Evolutionary conservation across 2,329 filamentous ascomycete species (phyloP).

Genomic region (Aaosphaeria arxii): DNA sequence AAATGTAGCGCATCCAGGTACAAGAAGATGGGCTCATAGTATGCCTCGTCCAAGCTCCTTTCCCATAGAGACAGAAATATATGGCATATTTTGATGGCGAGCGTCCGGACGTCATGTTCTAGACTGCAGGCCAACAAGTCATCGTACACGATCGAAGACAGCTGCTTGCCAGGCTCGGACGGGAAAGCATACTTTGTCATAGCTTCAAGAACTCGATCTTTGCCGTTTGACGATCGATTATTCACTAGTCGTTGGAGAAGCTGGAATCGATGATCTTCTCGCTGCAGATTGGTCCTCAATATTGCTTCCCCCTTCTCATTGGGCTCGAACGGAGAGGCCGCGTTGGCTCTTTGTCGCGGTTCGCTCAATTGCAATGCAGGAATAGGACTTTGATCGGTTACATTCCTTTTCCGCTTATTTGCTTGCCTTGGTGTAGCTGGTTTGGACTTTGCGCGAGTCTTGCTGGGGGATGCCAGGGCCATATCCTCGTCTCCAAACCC

Average conservation of each 20-base stretch:
- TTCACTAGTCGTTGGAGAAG: conserved; percentile 63
- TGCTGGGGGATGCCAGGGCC: conserved; percentile 54
- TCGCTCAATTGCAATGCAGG: conserved; percentile 50
- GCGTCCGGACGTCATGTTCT: conserved; percentile 48
- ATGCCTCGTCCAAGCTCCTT: conserved; percentile 62
- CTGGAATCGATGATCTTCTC: conserved; percentile 36
- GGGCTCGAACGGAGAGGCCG: not conserved
- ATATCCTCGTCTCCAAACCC: conserved; percentile 73
- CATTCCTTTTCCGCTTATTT: conserved; percentile 65
- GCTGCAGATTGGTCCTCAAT: conserved; percentile 32
- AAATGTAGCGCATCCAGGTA: conserved; percentile 64
- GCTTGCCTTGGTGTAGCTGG: conserved; percentile 59
- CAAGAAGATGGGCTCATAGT: conserved; percentile 62
- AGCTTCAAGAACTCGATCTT: conserved; percentile 64
- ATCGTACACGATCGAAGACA: conserved; percentile 64
- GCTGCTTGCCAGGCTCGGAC: conserved; percentile 49
- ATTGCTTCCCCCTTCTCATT: conserved; percentile 12
- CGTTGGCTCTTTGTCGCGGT: conserved; percentile 37
- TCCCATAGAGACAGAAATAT: conserved; percentile 67
- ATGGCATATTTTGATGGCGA: conserved; percentile 64
- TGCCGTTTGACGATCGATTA: conserved; percentile 55
- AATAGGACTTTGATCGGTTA: conserved; percentile 63
- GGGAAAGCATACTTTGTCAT: conserved; percentile 64
- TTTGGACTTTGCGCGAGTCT: conserved; percentile 45
- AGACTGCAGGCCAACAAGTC: conserved; percentile 57